phyloP scores from a whole-genome alignment of 2,329 filamentous ascomycete species.

The Pseudogymnoascus sp. region DNA sequence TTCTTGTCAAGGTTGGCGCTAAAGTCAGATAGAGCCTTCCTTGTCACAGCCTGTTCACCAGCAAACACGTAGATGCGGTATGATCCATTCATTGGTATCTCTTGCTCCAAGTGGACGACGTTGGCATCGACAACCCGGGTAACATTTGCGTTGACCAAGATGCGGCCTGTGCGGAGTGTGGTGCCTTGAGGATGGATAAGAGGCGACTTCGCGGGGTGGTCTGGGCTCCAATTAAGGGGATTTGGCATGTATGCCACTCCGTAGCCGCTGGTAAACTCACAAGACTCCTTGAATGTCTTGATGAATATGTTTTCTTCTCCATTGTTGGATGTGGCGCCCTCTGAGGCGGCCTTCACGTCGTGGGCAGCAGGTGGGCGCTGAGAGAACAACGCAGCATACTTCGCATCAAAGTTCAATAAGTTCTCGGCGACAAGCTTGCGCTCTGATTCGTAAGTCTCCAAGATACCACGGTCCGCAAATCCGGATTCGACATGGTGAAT shows the following conservation, averaged over 20 bases:
- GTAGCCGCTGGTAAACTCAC: conserved; percentile 89
- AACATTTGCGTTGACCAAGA: conserved; percentile 72
- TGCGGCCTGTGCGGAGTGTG: conserved; percentile 65
- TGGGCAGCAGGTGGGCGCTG: conserved; percentile 64
- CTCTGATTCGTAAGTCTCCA: conserved; percentile 82
- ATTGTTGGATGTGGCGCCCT: conserved; percentile 21
- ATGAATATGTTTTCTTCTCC: conserved; percentile 71
- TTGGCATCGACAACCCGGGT: conserved; percentile 86
- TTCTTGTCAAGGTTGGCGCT: conserved; percentile 57
- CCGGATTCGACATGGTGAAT: conserved; percentile 83
- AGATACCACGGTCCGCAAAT: conserved; percentile 66
- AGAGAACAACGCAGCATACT: conserved; percentile 86
- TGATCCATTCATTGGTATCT: conserved; percentile 79
- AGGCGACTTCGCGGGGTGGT: conserved; percentile 63
- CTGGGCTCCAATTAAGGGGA: conserved; percentile 72
- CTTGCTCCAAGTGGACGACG: conserved; percentile 82
- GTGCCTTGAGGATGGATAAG: conserved; percentile 61
- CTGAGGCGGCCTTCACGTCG: conserved; percentile 63
- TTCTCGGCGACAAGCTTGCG: conserved; percentile 79
- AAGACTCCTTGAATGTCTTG: conserved; percentile 82
- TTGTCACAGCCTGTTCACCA: conserved; percentile 56
- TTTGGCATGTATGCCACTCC: conserved; percentile 82
- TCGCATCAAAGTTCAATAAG: conserved; percentile 78
- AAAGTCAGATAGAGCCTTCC: conserved; percentile 63
- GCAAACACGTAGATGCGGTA: conserved; percentile 83